These are phyloP conservation scores for Sporodiniella umbellata DNA, from an alignment of 371 early-diverging fungal species.

Conservation along the genomic window DNA sequence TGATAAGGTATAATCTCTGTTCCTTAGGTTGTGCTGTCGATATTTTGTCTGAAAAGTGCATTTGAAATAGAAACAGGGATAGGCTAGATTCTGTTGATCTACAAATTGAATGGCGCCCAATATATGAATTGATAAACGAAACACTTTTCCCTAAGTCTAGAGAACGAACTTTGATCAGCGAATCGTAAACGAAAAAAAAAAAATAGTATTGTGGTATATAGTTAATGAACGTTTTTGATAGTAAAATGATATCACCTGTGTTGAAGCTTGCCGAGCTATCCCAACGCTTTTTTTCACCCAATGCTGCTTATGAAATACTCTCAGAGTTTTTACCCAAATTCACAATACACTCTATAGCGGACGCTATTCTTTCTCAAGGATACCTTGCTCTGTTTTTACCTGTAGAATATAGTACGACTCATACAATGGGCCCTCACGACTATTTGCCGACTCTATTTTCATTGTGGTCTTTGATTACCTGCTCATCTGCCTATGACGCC, in stretches of 20 bases:
- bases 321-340: slow-evolving; percentile 68
- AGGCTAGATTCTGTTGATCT: slow-evolving; percentile 54
- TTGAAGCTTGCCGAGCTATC: slow-evolving; percentile 38
- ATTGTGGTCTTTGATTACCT: slow-evolving; percentile 71
- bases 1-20: slow-evolving; percentile 52
- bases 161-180: slow-evolving; percentile 57
- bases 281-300: slow-evolving; percentile 61
- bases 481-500: slow-evolving; percentile 56
- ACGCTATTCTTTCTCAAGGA: slow-evolving; percentile 54
- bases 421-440: slow-evolving; percentile 43
- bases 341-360: slow-evolving; percentile 52
- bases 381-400: slow-evolving; percentile 64
- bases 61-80: slow-evolving; percentile 39
- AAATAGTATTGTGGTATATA: neutral
- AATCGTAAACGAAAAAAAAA: slow-evolving; percentile 35
- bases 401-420: slow-evolving; percentile 21
- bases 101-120: slow-evolving; percentile 70
- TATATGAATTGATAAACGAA: slow-evolving; percentile 58
- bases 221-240: no score
- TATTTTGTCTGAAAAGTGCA: neutral
- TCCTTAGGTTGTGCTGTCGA: neutral
- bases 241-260: slow-evolving; percentile 32
- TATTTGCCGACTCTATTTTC: slow-evolving; percentile 82
- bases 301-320: slow-evolving; percentile 68
- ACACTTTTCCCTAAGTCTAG: slow-evolving; percentile 62